Evolutionary conservation across 192 early-diverging fungal genomes (phyloP), one percentile per base, ranked within the genome.

Genomic region (Neocallimastix lanati): DNA sequence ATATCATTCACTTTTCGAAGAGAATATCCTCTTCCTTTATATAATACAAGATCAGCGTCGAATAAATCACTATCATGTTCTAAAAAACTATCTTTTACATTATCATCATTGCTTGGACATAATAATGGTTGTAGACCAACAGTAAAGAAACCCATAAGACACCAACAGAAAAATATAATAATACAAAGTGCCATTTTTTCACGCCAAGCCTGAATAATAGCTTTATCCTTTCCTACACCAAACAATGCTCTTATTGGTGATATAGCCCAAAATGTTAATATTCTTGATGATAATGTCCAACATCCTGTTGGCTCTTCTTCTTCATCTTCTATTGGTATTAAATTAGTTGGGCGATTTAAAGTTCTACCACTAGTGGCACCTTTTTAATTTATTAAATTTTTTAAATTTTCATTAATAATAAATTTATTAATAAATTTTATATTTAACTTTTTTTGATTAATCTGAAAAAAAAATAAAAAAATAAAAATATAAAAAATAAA

Each of bases 121-220:
- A 87, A 78, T 18, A 82, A 77, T 28, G 83, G 79, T 78, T 87
- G 82, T 3, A 88, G 36, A 21, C 87, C 87, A 76, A 86, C 82
- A 16, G 87, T 85, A 29, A 88, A 80, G 78, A 88, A 87, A 13
- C 82, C 84, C 12, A 86, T 83, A 11, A 76, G 77, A 2, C 78
- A 79, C 78, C 80, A 83, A 30, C 85, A 81, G 5, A 79, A 58
- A 30, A 81, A 79, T 78, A 88, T 86, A 27, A 88, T 85, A 29
- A 88, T 79, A 78, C 85, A 87, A 12, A 87, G 29, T 33, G 85
- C 81, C 18, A 97, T 88, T 83, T 99, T 87, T 80, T 87, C 86
- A 16, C 86, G 81, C 86, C 86, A 87, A 18, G 85, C 86, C 77
- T 87, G 86, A 37, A 84, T 79, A 35, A 83, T 82, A 38, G 79